phyloP scores from a whole-genome alignment of 192 early-diverging fungal genomes.

The Jimgerdemannia lactiflua region DNA sequence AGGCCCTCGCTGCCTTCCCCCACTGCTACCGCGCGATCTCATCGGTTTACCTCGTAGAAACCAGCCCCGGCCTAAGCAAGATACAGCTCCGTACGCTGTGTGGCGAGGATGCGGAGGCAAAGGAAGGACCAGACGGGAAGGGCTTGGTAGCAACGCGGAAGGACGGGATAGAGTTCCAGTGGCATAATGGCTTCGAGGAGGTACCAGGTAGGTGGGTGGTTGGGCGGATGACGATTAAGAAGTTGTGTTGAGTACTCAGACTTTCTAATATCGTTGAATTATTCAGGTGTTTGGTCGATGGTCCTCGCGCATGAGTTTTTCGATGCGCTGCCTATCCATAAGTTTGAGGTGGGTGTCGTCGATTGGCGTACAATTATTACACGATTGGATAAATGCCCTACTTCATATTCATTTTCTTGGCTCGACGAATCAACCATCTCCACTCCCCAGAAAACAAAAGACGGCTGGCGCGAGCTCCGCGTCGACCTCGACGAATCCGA shows the following conservation, averaged over 20 bases:
- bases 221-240: neutral
- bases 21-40: conserved; percentile 59
- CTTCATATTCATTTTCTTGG: no score
- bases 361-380: no score
- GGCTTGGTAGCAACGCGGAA: conserved; percentile 22
- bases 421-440: neutral
- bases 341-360: conserved; percentile 58
- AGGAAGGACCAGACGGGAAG: conserved; percentile 24
- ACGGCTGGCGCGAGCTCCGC: conserved; percentile 90
- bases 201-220: conserved; percentile 38
- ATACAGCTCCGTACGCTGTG: conserved; percentile 59
- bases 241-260: neutral
- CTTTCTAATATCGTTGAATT: neutral
- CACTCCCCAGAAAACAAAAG: conserved; percentile 51
- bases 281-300: conserved; percentile 54
- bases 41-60: conserved; percentile 81
- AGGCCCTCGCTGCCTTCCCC: conserved; percentile 66
- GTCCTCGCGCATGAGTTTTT: conserved; percentile 96
- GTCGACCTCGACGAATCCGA: conserved; percentile 77
- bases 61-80: conserved; percentile 70
- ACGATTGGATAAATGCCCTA: no score
- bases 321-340: conserved; percentile 91
- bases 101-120: conserved; percentile 13
- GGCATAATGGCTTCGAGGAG: conserved; percentile 70
- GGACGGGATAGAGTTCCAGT: conserved; percentile 40